Evolutionary conservation across 176 grass and related monocot genomes (phyloP).

Genomic region (Triticum monococcum): DNA sequence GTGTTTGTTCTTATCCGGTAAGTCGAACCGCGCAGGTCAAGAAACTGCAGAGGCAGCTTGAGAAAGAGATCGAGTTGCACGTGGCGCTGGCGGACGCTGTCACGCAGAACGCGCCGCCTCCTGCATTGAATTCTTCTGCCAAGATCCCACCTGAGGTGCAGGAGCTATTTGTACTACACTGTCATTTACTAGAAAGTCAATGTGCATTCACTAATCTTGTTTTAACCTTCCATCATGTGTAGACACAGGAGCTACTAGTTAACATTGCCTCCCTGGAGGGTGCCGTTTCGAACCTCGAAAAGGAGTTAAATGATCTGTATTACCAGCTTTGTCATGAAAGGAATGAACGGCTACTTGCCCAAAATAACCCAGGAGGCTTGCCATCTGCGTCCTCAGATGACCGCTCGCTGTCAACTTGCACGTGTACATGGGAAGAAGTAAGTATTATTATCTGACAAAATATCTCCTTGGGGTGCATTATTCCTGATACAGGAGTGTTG

Average conservation of each 20-base stretch:
- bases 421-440: conserved; percentile 90
- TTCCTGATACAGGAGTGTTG: conserved; percentile 8
- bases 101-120: conserved; percentile 29
- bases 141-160: conserved; percentile 79
- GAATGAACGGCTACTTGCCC: conserved; percentile 71
- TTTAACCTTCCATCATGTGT: background rate
- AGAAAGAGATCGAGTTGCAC: conserved; percentile 85
- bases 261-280: conserved; percentile 70
- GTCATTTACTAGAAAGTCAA: background rate
- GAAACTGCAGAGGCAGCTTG: conserved; percentile 79
- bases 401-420: conserved; percentile 54
- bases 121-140: conserved; percentile 51
- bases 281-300: conserved; percentile 73
- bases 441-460: conserved; percentile 18
- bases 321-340: conserved; percentile 83
- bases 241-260: conserved; percentile 73
- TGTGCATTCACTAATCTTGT: background rate
- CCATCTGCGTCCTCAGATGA: conserved; percentile 51
- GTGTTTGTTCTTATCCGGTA: background rate
- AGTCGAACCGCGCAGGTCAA: conserved; percentile 45
- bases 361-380: conserved; percentile 55
- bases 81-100: conserved; percentile 70
- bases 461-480: background rate
- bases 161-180: background rate
- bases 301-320: conserved; percentile 83